Evolutionary conservation across 2,329 filamentous ascomycete species (phyloP), one percentile per base, ranked within the genome.

Genomic region (Periglandula ipomoeae): DNA sequence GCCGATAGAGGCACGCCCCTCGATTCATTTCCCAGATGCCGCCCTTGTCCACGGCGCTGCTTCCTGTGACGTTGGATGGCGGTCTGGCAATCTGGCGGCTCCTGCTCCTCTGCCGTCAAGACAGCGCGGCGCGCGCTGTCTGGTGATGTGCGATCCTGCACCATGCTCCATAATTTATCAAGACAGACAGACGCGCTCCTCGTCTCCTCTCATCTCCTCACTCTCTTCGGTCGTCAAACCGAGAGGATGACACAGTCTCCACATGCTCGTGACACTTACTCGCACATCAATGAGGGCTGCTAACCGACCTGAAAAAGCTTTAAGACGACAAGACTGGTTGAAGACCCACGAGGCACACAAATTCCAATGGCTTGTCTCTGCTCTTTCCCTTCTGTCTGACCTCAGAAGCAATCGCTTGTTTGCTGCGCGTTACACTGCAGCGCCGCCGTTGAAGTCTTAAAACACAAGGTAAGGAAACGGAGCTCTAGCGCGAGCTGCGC

Each of bases 1-100:
- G 1, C 10, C 27, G 24, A 13, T 49, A 52, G 30, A 27, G 5
- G 4, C 50, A 53, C 52, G 5, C 50, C 50, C 45, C 38, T 30
- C n/a, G n/a, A n/a, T n/a, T n/a, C 47, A 43, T 41, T 40, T 49
- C 39, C 44, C 34, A 19, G n/a, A n/a, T 11, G 15, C n/a, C 23
- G 22, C 22, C 15, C 8, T 32, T 27, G 13, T 19, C 20, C 20
- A n/a, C n/a, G 46, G 9, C 38, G 46, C 27, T 34, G 7, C 46
- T 42, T 44, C 40, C 13, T 32, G 37, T 39, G 5, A 3, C n/a
- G 10, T 9, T 38, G 6, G 27, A 8, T 10, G 13, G 27, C 27
- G 27, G 27, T 30, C n/a, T n/a, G n/a, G 27, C 9, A 30, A 8
- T 10, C 6, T 30, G 30, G 30, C 30, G 30, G 30, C 30, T 15